A percentile compares a stretch with the other conserved stretches of the same genome.
Conservation (phyloP, 108 stramenopile species). For the Nitzschia sp. region DNA sequence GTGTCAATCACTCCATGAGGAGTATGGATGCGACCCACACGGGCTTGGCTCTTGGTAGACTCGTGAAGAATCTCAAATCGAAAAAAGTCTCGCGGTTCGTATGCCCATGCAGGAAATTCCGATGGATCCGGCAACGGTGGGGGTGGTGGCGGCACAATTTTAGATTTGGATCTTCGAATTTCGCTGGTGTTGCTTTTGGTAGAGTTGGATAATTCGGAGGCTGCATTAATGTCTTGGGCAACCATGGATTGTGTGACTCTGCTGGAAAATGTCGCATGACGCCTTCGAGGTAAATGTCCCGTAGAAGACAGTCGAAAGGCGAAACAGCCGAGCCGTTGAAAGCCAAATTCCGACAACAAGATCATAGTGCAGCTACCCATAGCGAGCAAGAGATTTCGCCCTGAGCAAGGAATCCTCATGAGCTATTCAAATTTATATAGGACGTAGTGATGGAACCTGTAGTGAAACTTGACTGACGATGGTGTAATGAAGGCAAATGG, state of each 20-base stretch:
- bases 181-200: background rate
- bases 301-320: too few relatives aligned
- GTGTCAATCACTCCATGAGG: conserved; percentile 61
- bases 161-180: background rate
- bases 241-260: background rate
- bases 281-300: too few relatives aligned
- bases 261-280: too few relatives aligned
- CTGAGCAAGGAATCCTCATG: background rate
- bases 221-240: background rate
- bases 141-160: conserved; percentile 3
- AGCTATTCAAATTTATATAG: background rate
- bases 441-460: too few relatives aligned
- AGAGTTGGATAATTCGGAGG: background rate
- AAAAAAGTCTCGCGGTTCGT: conserved; percentile 73
- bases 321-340: too few relatives aligned
- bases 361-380: background rate
- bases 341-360: too few relatives aligned
- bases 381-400: background rate
- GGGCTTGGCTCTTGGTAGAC: conserved; percentile 75
- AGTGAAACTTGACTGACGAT: too few relatives aligned
- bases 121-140: conserved; percentile 48
- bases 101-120: conserved; percentile 83
- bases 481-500: too few relatives aligned
- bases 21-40: conserved; percentile 69
- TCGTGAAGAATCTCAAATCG: conserved; percentile 84